Evolutionary conservation across 116 monocot genomes (phyloP), one percentile per base, ranked within the genome.

Genomic region (Iris pallida): DNA sequence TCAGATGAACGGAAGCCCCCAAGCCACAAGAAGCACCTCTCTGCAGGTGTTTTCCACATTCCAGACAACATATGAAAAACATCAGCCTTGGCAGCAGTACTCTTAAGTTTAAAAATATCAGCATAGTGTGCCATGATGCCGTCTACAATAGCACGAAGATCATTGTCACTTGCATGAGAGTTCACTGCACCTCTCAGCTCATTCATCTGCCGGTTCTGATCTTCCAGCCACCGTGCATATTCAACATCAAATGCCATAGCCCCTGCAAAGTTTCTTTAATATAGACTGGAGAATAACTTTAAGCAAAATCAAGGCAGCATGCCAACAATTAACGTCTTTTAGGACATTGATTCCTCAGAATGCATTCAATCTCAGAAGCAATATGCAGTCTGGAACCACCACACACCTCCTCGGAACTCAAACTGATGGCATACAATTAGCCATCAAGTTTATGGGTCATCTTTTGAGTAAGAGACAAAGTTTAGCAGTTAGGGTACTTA

Each of bases 11-110:
- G 79, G 59, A 89, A 93, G 42, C 93, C 93, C 0, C 93, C 93
- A 7, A 93, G 78, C 93, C 93, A 93, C 48, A 93, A 55, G 68
- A 93, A 93, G 57, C 89, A 93, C 76, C 93, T 89, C 73, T 93
- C 93, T 16, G 93, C 93, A 59, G 93, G 93, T 58, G 93, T 93
- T 56, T 93, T 93, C 93, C 93, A 93, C 93, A 93, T 89, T 16
- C 93, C 93, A 4, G 93, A 93, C 53, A 93, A 67, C 52, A 93
- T 70, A 61, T 93, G 93, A 76, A 93, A 89, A 72, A 89, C 86
- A 80, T 93, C 93, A 43, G 93, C 74, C 78, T 93, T 93, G 13
- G 93, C 89, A 65, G 93, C 89, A 47, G 76, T 48, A 65, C 78
- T 74, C 66, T 93, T 93, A n/a, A 89, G 71, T 80, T 70, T 86